Base-by-base conservation (phyloP, 169 alveolate species). In the Eimeria brunetti region DNA sequence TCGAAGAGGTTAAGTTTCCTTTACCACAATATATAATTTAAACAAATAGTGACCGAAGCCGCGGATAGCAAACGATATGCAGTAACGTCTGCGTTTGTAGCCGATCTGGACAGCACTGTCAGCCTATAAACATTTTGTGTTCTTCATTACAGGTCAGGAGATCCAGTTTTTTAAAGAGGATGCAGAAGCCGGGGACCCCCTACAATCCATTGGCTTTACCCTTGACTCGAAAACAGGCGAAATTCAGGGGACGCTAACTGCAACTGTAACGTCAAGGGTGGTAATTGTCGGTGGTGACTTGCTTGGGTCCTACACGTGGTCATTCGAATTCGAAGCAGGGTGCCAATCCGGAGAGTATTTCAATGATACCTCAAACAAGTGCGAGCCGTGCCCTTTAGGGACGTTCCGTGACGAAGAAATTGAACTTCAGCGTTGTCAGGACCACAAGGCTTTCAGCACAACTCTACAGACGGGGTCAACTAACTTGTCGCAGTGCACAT, bases 391-490 rank as follows among this genome's bases (percentile, higher is more conserved):
- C 58, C 96, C 96, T 9, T 24, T 92, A 20, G 96, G 96, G 58
- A 92, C 96, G 12, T 92, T 92, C 80, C 92, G 96, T 67, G 96
- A 92, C 69, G 93, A 92, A 73, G 96, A 92, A 53, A 62, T 93
- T 22, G 88, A 60, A 9, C 93, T 92, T 49, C 96, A 92, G 75
- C 38, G 58, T 22, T 92, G 96, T 27, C 80, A 92, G 62, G 88
- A 60, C 60, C 84, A 73, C 93, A 92, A 81, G 67, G 85, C 96
- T 20, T 51, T 33, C 88, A 92, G 96, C 51, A 83, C 96, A 46
- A 92, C 96, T 60, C 81, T 92, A 44, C 89, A 88, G 56, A 56
- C 86, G 24, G 96, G 96, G 24, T 92, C 96, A n/a, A 92, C 96
- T 1, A 88, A 92, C 20, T 56, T 83, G 36, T 73, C 96, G 67